A percentile compares a stretch with the other conserved stretches of the same genome.
phyloP scores from a whole-genome alignment of 805 yeast species.

The Hanseniaspora pseudoguilliermondii region DNA sequence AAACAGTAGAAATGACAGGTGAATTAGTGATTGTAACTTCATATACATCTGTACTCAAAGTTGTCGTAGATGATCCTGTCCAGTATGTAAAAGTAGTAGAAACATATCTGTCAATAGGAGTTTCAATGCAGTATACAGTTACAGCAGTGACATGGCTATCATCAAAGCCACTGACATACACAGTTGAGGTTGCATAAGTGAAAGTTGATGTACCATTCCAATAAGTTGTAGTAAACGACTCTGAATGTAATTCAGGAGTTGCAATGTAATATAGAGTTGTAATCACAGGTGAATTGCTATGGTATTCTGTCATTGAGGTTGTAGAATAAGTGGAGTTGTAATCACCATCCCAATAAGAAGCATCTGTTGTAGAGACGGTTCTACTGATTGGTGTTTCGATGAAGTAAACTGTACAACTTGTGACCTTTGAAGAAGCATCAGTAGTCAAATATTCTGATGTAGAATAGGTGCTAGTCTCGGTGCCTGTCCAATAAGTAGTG shows the following conservation, averaged over 20 bases:
- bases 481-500: conserved; percentile 14
- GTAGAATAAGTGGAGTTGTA: conserved; percentile 1
- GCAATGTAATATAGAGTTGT: conserved; percentile 16
- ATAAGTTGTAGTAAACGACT: not conserved
- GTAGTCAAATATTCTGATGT: conserved; percentile 14
- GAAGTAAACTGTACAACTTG: conserved; percentile 14
- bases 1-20: conserved; percentile 12
- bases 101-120: conserved; percentile 4
- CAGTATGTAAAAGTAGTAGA: conserved; percentile 9
- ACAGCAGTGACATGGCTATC: conserved; percentile 7
- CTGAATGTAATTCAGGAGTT: conserved; percentile 14
- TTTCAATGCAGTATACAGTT: conserved; percentile 11
- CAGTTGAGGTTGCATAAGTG: conserved; percentile 7
- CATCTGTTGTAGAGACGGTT: not conserved
- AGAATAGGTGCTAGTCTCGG: conserved; percentile 11
- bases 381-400: conserved; percentile 11
- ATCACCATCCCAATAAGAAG: conserved; percentile 7
- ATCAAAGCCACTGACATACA: conserved; percentile 8
- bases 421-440: conserved; percentile 10
- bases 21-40: conserved; percentile 1
- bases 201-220: conserved; percentile 13
- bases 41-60: not conserved
- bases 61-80: conserved; percentile 5
- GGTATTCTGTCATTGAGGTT: not conserved
- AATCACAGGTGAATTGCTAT: not conserved